These are phyloP conservation scores for Colletotrichum sp. DNA, from an alignment of 2,329 filamentous ascomycete genomes.

Conservation along the genomic window DNA sequence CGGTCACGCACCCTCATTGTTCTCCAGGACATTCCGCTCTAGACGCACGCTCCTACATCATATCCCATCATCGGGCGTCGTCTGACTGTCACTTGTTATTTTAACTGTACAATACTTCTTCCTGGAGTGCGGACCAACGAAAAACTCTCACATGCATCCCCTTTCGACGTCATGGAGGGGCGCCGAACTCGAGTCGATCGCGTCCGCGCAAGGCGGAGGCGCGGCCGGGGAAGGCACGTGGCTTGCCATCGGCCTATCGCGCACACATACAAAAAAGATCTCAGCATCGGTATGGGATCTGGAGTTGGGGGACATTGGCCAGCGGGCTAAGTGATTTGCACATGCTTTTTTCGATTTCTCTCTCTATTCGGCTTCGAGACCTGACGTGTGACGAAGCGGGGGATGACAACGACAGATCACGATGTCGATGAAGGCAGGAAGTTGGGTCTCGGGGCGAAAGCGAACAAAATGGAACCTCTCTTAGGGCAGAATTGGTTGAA, in stretches of 20 bases:
- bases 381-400: background rate
- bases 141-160: background rate
- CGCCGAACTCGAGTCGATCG: background rate
- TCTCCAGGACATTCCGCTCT: constrained; percentile 11
- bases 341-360: constrained; percentile 8
- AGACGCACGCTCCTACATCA: background rate
- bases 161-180: constrained; percentile 4
- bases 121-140: constrained; percentile 16
- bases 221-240: background rate
- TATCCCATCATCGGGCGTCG: background rate
- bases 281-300: constrained; percentile 13
- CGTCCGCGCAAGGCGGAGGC: background rate
- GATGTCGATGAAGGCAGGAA: constrained; percentile 7
- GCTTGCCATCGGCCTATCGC: constrained; percentile 11
- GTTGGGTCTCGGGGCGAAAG: background rate
- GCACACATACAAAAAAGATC: constrained; percentile 14
- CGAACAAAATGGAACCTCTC: constrained; percentile 1
- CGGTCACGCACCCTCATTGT: background rate
- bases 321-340: constrained; percentile 22
- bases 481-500: constrained; percentile 13
- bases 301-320: constrained; percentile 22
- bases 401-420: constrained; percentile 2
- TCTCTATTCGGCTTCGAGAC: background rate
- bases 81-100: constrained; percentile 21
- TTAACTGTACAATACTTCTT: constrained; percentile 22